phyloP scores from a whole-genome alignment of 2,329 filamentous ascomycete species.

The Penicillium sp. region DNA sequence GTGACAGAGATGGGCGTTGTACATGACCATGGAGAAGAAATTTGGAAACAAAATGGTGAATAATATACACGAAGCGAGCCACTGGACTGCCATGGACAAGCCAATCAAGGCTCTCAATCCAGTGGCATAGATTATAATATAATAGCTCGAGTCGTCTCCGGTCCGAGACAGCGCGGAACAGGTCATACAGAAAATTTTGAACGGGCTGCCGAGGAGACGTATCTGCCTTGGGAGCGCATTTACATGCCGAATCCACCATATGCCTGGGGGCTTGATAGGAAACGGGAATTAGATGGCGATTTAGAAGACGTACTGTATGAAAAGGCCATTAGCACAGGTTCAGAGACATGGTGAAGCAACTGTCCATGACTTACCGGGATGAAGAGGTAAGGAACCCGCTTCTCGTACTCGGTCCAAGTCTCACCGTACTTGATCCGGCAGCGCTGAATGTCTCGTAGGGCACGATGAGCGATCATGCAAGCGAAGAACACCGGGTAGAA shows the following conservation, averaged over 20 bases:
- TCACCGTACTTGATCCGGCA: conserved; percentile 76
- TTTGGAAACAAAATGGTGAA: conserved; percentile 5
- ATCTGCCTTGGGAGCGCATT: conserved; percentile 7
- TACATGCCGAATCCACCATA: conserved; percentile 4
- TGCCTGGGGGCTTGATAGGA: neutral
- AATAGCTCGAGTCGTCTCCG: conserved; percentile 7
- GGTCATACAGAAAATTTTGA: conserved; percentile 6
- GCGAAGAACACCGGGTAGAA: conserved; percentile 81
- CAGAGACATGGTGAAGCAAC: no score
- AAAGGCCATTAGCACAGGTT: conserved; percentile 2
- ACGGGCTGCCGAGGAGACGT: conserved; percentile 4
- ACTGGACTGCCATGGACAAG: conserved; percentile 3
- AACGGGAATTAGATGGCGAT: neutral
- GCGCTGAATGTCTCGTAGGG: conserved; percentile 66
- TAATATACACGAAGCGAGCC: conserved; percentile 24
- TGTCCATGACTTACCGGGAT: conserved; percentile 57
- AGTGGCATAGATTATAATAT: conserved; percentile 15
- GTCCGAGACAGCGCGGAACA: conserved; percentile 4
- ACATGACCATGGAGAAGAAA: no score
- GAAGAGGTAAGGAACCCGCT: conserved; percentile 73
- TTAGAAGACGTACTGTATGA: conserved; percentile 31
- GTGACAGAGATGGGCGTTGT: no score
- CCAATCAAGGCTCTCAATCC: neutral
- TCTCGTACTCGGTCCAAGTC: conserved; percentile 75
- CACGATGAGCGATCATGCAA: conserved; percentile 73